Conservation (phyloP, 1,139 yeast species). For the Candida sanyaensis region DNA sequence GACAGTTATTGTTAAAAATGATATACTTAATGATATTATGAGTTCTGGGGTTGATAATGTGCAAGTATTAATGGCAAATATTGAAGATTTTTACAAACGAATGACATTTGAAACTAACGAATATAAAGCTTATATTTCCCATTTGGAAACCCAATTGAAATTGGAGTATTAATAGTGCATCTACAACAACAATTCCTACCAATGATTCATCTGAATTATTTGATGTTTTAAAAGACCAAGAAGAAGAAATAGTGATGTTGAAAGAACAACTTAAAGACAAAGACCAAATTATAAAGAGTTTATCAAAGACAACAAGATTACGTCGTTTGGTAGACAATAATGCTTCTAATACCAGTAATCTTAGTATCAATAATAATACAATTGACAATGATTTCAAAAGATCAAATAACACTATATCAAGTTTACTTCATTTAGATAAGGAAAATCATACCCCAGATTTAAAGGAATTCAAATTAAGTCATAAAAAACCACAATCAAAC, state of each 20-base stretch:
- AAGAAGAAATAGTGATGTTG: constrained; percentile 69
- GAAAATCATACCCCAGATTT: constrained; percentile 23
- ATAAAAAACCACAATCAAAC: constrained; percentile 18
- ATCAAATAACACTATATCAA: background rate
- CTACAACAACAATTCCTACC: background rate
- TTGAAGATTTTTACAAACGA: constrained; percentile 49
- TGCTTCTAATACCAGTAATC: constrained; percentile 2
- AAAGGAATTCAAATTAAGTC: constrained; percentile 24
- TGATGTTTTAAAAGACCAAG: constrained; percentile 54
- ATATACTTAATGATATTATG: constrained; percentile 52
- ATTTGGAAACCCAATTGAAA: constrained; percentile 60
- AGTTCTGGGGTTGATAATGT: constrained; percentile 34
- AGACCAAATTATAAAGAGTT: constrained; percentile 76
- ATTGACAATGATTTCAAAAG: constrained; percentile 1
- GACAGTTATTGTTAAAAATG: constrained; percentile 54
- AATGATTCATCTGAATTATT: constrained; percentile 5
- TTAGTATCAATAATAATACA: background rate
- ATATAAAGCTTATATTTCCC: constrained; percentile 60
- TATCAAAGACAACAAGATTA: constrained; percentile 59
- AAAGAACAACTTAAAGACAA: constrained; percentile 63
- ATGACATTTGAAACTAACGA: constrained; percentile 58
- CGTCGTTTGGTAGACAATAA: constrained; percentile 46
- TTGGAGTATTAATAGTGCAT: constrained; percentile 4
- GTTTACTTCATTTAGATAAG: constrained; percentile 13
- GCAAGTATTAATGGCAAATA: constrained; percentile 43